Evolutionary conservation across 2,329 filamentous ascomycete genomes (phyloP).

Genomic region (Fusarium sp.): DNA sequence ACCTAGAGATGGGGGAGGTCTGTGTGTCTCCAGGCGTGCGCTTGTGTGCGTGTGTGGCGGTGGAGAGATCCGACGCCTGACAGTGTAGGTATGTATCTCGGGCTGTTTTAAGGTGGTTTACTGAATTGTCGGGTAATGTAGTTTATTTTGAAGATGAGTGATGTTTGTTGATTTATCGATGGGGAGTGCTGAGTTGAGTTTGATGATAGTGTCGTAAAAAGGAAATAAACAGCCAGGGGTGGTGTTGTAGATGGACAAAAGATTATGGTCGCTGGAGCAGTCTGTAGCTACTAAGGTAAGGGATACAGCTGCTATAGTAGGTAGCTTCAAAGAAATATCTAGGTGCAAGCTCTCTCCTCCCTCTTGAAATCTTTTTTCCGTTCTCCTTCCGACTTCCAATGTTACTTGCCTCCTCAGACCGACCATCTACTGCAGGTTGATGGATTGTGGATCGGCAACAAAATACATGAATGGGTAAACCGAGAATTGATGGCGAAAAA

Average conservation of each 20-base stretch:
- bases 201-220: constrained; percentile 11
- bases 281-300: not conserved
- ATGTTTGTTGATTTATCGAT: not conserved
- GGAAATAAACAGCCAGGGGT: not conserved
- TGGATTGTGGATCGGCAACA: constrained; percentile 29
- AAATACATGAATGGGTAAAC: constrained; percentile 9
- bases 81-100: constrained; percentile 10
- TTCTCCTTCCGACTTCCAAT: constrained; percentile 11
- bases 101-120: not conserved
- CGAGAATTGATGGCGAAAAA: constrained; percentile 24
- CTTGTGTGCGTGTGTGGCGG: constrained; percentile 35
- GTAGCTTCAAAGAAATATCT: not conserved
- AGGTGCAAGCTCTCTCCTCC: not conserved
- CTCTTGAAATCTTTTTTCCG: constrained; percentile 18
- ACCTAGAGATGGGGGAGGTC: constrained; percentile 32
- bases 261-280: constrained; percentile 9
- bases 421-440: constrained; percentile 23
- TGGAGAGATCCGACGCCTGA: constrained; percentile 33
- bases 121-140: not conserved
- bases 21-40: constrained; percentile 32
- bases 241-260: not conserved
- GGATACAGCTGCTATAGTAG: constrained; percentile 5
- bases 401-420: constrained; percentile 28
- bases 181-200: constrained; percentile 3
- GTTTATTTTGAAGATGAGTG: not conserved